Percentiles rank a stretch among this genome's conserved stretches.
Evolutionary conservation across 306 rosid species (phyloP).

Genomic region (Senna tora): DNA sequence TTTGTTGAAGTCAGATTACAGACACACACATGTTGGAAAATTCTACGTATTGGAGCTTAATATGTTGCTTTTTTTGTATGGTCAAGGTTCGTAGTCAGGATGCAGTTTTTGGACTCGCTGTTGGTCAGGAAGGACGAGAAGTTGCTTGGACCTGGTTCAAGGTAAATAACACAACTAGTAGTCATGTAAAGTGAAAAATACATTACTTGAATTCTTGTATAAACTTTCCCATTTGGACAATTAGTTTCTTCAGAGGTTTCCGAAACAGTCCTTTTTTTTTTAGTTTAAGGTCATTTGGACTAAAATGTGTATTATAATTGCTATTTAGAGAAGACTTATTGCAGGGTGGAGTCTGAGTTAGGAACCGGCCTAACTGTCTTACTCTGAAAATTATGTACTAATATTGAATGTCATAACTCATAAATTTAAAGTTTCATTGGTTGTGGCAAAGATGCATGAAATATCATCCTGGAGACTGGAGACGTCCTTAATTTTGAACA

Average conservation of each 20-base stretch:
- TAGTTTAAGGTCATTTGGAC: constrained; percentile 23
- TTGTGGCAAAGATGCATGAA: constrained; percentile 1
- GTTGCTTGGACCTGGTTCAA: constrained; percentile 88
- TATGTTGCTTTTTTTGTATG: constrained; percentile 32
- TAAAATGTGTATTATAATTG: not conserved
- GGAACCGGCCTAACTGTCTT: not conserved
- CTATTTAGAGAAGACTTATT: constrained; percentile 16
- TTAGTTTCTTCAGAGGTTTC: constrained; percentile 23
- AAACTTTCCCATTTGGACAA: not conserved
- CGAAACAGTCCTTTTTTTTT: constrained; percentile 27
- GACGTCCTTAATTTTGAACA: constrained; percentile 19
- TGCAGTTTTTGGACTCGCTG: constrained; percentile 69
- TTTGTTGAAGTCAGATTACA: constrained; percentile 16
- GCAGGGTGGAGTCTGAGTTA: constrained; percentile 7
- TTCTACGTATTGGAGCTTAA: constrained; percentile 35
- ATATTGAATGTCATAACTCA: constrained; percentile 20
- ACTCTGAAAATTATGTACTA: not conserved
- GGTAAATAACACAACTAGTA: constrained; percentile 52
- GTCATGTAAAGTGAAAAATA: constrained; percentile 21
- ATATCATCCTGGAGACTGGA: not conserved
- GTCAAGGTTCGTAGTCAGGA: constrained; percentile 88
- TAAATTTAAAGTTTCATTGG: not conserved
- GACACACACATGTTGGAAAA: constrained; percentile 2
- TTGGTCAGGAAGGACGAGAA: constrained; percentile 70
- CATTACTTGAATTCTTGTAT: constrained; percentile 23